Percentiles rank a stretch among this genome's conserved stretches.
Conservation (phyloP, 2,329 filamentous ascomycete genomes). For the Microsporum canis region DNA sequence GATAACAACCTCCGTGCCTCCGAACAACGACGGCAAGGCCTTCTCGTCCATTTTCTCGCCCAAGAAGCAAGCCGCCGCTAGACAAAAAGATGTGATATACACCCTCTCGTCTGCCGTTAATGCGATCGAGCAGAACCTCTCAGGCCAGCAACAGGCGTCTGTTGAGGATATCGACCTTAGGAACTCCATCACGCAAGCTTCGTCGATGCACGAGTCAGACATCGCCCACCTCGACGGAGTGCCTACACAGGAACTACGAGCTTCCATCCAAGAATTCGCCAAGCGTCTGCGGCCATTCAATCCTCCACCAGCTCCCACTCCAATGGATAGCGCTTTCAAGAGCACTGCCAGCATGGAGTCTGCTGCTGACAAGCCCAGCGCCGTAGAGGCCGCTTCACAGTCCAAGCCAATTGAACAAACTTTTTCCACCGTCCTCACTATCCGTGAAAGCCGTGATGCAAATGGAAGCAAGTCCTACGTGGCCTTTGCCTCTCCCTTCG, state of each 20-base stretch:
- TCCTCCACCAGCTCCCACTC: conserved; percentile 67
- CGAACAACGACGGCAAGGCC: conserved; percentile 56
- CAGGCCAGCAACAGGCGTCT: conserved; percentile 19
- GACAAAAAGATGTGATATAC: conserved; percentile 50
- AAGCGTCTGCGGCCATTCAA: conserved; percentile 68
- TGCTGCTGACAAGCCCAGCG: conserved; percentile 28
- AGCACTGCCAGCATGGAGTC: conserved; percentile 20
- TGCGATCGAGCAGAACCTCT: conserved; percentile 32
- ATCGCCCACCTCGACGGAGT: conserved; percentile 32
- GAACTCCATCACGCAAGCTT: conserved; percentile 20
- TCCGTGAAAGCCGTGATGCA: conserved; percentile 42
- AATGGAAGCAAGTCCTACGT: conserved; percentile 43
- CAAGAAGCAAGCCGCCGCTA: conserved; percentile 37
- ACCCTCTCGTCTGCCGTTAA: conserved; percentile 46
- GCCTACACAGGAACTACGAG: conserved; percentile 49
- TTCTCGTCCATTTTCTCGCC: conserved; percentile 77
- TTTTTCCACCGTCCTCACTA: conserved; percentile 41
- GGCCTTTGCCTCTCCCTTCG: conserved; percentile 41
- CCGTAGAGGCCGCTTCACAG: conserved; percentile 23
- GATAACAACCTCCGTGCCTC: conserved; percentile 69
- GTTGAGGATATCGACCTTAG: conserved; percentile 27
- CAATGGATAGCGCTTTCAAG: conserved; percentile 39
- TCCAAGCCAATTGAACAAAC: conserved; percentile 27
- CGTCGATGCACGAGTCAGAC: conserved; percentile 23
- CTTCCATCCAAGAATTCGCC: conserved; percentile 57